phyloP scores from a whole-genome alignment of 2,329 filamentous ascomycete species.

The Thermomyces lanuginosus region DNA sequence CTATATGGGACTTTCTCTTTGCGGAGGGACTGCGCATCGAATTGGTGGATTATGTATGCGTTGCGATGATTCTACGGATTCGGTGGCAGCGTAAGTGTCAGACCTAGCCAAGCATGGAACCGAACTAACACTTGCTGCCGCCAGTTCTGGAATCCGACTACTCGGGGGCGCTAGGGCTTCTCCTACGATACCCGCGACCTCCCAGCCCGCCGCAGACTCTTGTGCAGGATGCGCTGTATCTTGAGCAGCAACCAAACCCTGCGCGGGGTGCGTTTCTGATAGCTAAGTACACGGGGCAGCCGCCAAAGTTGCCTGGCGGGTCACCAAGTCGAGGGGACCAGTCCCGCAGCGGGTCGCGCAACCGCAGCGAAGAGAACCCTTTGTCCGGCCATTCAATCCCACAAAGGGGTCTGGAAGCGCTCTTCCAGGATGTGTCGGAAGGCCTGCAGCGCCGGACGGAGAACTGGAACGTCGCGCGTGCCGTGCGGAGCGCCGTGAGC shows the following conservation, averaged over 20 bases:
- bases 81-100: constrained; percentile 60
- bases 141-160: constrained; percentile 75
- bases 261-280: constrained; percentile 30
- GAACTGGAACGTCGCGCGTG: constrained; percentile 33
- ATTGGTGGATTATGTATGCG: constrained; percentile 76
- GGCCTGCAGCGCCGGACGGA: constrained; percentile 33
- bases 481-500: constrained; percentile 31
- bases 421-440: constrained; percentile 34
- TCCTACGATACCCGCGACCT: constrained; percentile 80
- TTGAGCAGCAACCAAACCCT: constrained; percentile 28
- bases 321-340: constrained; percentile 8
- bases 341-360: constrained; percentile 15
- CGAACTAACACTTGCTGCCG: constrained; percentile 8
- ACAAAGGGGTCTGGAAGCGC: constrained; percentile 27
- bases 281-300: constrained; percentile 30
- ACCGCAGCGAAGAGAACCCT: constrained; percentile 15
- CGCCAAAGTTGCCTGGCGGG: constrained; percentile 16
- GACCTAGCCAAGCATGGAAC: background rate
- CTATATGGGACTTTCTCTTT: constrained; percentile 83
- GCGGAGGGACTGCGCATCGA: constrained; percentile 66
- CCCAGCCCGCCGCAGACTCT: constrained; percentile 63
- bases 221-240: constrained; percentile 60
- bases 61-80: constrained; percentile 83
- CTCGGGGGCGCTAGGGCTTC: constrained; percentile 61
- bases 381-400: too few species aligned